Evolutionary conservation across 345 rosid genomes (phyloP), one percentile per base, ranked within the genome.

Genomic region (Tarenaya hassleriana): DNA sequence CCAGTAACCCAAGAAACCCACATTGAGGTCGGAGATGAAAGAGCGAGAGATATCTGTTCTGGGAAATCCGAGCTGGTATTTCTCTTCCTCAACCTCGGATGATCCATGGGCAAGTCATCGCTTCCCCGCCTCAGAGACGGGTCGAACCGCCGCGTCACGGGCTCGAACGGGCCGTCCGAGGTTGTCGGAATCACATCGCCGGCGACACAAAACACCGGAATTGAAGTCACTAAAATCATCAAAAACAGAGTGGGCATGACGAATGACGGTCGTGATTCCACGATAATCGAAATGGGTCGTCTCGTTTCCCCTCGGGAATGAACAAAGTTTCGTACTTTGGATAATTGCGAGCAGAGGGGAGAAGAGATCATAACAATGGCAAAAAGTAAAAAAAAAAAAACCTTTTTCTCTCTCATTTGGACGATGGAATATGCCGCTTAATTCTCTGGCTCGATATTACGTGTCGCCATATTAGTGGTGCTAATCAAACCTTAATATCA

Each of bases 1-100:
- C 92, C 95, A n/a, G 95, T 77, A 62, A 79, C 74, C 97, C 97
- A 85, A 61, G 95, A 83, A 62, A 88, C 79, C 92, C 92, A 85
- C 73, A 88, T 75, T 31, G 95, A 83, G 56, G 85, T 71, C 15
- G 92, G 81, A 16, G 86, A 50, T 52, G 89, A 82, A 10, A 82
- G 27, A 19, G 97, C 87, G 19, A 85, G 58, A 40, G 95, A 75
- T 15, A 89, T 77, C 76, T 89, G 97, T 51, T 83, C 76, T 0
- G 92, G 97, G 21, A 79, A 73, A 58, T 48, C 50, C 0, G 70
- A 70, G 35, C 78, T 73, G 44, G 68, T 75, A 29, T 80, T 83
- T 71, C 74, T 79, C 73, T 70, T 73, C 66, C 63, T 74, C 19
- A 83, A 77, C 24, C 84, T 71, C 0, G 89, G 89, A 65, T 85